A percentile compares a stretch with the other conserved stretches of the same genome.
Conservation (phyloP, 1,284 basidiomycete species). For the Taiwanofungus camphoratus region DNA sequence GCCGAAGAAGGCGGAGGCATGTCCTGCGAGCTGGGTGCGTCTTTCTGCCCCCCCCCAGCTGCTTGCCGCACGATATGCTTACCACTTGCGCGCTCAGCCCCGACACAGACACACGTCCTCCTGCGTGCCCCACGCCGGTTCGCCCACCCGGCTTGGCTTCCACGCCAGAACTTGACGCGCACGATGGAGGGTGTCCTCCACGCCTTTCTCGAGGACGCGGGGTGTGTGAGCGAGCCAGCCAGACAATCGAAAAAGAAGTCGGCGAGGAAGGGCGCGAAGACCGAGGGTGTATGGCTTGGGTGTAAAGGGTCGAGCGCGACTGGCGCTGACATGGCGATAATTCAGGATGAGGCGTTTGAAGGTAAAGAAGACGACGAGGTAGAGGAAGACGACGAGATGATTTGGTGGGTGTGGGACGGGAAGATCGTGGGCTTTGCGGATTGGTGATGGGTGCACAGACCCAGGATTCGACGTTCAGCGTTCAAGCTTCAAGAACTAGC, state of each 20-base stretch:
- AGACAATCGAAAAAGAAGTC: slow-evolving; percentile 19
- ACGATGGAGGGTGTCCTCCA: slow-evolving; percentile 28
- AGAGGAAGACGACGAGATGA: slow-evolving; percentile 62
- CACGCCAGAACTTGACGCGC: slow-evolving; percentile 49
- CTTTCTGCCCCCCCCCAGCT: neutral
- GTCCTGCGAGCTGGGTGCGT: slow-evolving; percentile 54
- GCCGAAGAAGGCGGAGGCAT: slow-evolving; percentile 55
- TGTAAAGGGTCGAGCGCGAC: slow-evolving; percentile 23
- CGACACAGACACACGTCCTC: slow-evolving; percentile 65
- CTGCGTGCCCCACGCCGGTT: slow-evolving; percentile 69
- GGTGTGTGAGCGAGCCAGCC: slow-evolving; percentile 5
- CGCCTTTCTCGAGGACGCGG: slow-evolving; percentile 34
- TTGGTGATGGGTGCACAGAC: too few species aligned
- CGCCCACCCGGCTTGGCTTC: slow-evolving; percentile 65
- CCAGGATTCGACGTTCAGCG: too few species aligned
- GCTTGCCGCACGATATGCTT: neutral
- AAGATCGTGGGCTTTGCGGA: slow-evolving; percentile 65
- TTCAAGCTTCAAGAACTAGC: too few species aligned
- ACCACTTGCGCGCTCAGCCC: slow-evolving; percentile 35
- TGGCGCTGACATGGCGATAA: slow-evolving; percentile 6
- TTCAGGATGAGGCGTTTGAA: neutral
- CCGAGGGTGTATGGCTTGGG: slow-evolving; percentile 58
- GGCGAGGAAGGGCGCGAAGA: slow-evolving; percentile 25
- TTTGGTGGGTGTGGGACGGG: slow-evolving; percentile 79
- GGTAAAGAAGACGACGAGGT: neutral